Base-by-base conservation (phyloP, 139 green algal genomes). In the Asterochloris sp. region DNA sequence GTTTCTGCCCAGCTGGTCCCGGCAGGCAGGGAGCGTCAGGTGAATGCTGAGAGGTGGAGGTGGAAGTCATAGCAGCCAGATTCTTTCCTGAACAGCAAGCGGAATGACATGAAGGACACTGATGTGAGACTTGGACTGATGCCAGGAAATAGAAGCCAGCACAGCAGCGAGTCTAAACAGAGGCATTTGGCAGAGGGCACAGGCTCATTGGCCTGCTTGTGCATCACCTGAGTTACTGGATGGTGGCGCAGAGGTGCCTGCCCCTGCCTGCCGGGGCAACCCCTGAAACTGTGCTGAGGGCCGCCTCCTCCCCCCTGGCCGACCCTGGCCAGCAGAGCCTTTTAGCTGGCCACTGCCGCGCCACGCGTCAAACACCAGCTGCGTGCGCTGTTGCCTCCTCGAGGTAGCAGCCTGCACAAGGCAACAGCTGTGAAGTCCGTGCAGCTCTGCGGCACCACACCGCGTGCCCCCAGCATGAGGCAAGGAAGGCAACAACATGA, bases 121-220 rank as follows among this genome's bases (percentile, higher is more conserved):
- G 14, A 62, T 62, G 68, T 69, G 68, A 54, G 76, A 80, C 28
- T 61, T n/a, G 54, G 76, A n/a, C 60, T 80, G 76, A 67, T 8
- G 66, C 66, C 9, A 8, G 17, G 4, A 21, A 26, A 13, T 71
- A 26, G 19, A 71, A 71, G 66, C 19, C 17, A 71, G 66, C 8
- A 54, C 66, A 71, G 17, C 21, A 71, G 66, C 66, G 10, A 71
- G 4, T 71, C 21, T 71, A 10, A 26, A 71, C 66, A 26, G 66
- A 71, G 4, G 66, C 66, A 71, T 12, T 21, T 71, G 66, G 66
- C 66, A 71, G 66, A 10, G 66, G 66, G 1, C 66, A 26, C 1
- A 71, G 21, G 21, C 19, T 26, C 66, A 71, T 2, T 24, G 66
- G 17, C 66, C 21, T 71, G 66, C 21, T 71, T 8, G 21, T 71